A percentile compares a stretch with the other conserved stretches of the same genome.
phyloP scores from a whole-genome alignment of 78 protist genomes.

The Polysphondylium violaceum region DNA sequence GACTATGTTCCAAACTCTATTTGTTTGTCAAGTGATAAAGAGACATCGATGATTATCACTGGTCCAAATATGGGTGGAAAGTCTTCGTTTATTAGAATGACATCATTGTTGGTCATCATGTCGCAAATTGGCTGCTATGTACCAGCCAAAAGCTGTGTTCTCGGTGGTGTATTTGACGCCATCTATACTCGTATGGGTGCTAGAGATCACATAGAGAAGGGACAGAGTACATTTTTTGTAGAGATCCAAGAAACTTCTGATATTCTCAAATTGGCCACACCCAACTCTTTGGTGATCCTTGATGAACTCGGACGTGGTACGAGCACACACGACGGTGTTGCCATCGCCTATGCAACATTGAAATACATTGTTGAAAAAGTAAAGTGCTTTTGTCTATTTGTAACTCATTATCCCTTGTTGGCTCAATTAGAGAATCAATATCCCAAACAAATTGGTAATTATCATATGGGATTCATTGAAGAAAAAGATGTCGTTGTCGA shows the following conservation, averaged over 20 bases:
- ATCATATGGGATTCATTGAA: constrained; percentile 89
- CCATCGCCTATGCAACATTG: constrained; percentile 91
- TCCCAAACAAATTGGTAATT: constrained; percentile 55
- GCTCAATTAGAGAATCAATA: constrained; percentile 54
- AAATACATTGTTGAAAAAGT: constrained; percentile 58
- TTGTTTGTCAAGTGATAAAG: background rate
- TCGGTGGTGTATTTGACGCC: constrained; percentile 87
- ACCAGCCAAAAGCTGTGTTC: constrained; percentile 83
- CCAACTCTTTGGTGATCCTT: constrained; percentile 89
- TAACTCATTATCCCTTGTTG: constrained; percentile 93
- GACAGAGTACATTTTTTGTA: constrained; percentile 91
- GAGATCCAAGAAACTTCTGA: constrained; percentile 93
- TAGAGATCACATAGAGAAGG: constrained; percentile 83
- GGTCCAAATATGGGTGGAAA: constrained; percentile 98
- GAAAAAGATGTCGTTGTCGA: constrained; percentile 5
- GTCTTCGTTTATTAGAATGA: constrained; percentile 68
- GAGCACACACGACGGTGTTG: constrained; percentile 95
- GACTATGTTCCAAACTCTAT: constrained; percentile 75
- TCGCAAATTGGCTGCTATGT: constrained; percentile 96
- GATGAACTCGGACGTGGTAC: constrained; percentile 98
- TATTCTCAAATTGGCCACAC: constrained; percentile 83
- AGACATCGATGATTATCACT: constrained; percentile 79
- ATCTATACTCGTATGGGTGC: constrained; percentile 96
- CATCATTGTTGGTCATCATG: constrained; percentile 86
- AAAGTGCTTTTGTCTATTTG: constrained; percentile 86